Evolutionary conservation across 768 basidiomycete genomes (phyloP), one percentile per base, ranked within the genome.

Genomic region (Fomitopsis serialis): DNA sequence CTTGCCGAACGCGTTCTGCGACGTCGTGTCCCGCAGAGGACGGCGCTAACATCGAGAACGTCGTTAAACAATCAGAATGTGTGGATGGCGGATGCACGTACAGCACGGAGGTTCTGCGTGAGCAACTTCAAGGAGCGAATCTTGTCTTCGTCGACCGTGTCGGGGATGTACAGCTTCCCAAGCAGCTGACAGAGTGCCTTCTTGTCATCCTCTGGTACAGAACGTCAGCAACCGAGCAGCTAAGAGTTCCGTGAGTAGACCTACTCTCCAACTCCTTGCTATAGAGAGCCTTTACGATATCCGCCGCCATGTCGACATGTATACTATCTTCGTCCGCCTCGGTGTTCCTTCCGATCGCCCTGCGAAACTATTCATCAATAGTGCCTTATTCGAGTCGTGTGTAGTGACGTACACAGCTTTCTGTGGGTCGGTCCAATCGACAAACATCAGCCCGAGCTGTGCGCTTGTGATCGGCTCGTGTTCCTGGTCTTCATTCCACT

Each of bases 361-460:
- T n/a, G n/a, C n/a, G n/a, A n/a, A n/a, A n/a, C n/a, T n/a, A n/a
- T n/a, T n/a, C n/a, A n/a, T n/a, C n/a, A n/a, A 19, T 15, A 40
- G 8, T 40, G 15, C 24, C 27, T 13, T 9, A 10, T 10, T 7
- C 32, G 9, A 48, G 8, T 5, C 10, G 42, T 23, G 21, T 44
- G n/a, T 19, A 23, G 27, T 36, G 70, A 70, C 74, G 73, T 62
- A 79, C 63, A 81, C 77, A 34, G 79, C 78, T 62, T 89, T 92
- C 62, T 81, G 75, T 0, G 91, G 88, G 64, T 95, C 87, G 3
- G 88, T 90, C 92, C 93, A 96, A 58, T 94, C 92, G 2, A 87
- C 76, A 62, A 95, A 77, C 69, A 94, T 78, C n/a, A 84, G 71
- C 0, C 82, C 85, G 54, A 92, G 83, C 61, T 92, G 88, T 19